Base-by-base conservation (phyloP, 768 basidiomycete genomes). In the Podaxis mareebaensis region DNA sequence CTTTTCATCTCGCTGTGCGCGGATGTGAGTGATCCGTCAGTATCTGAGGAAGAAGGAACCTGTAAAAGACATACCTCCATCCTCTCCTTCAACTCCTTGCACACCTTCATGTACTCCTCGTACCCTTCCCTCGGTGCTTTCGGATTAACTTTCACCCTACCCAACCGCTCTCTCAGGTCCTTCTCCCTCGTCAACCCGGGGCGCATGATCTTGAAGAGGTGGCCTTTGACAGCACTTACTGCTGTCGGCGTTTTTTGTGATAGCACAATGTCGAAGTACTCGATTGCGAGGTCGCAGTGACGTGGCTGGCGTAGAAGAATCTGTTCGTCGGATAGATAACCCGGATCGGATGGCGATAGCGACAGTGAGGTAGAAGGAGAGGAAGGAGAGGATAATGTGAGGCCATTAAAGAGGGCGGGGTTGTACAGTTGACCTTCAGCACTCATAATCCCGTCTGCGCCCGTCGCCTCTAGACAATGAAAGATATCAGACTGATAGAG, bases 351-450 rank as follows among this genome's bases (percentile, higher is more conserved):
- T 1, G 51, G 60, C 17, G 52, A 15, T 2, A 53, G 51, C 8
- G 58, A 58, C 22, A 49, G 13, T 5, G 46, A 48, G 13, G 64
- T 57, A 15, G 53, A 71, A 36, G 30, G 38, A 40, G 58, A 63
- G 48, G 30, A 65, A 12, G 48, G 65, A 56, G 22, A 66, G 38
- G 44, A 65, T 39, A 64, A 66, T 24, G 69, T 72, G 66, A 76
- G 71, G 39, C 70, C 77, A 13, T 76, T 75, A 68, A 93, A 98
- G 12, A 98, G 71, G 0, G 94, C 88, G 0, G 93, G 90, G 70
- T 99, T 98, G 73, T 97, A 97, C 0, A 99, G 79, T 66, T 96
- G 89, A 0, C 93, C 96, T 77, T 97, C 97, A 1, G 96, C 97
- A 48, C 87, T 89, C 95, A 98, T 97, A 63, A 99, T 88, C 0